These are phyloP conservation scores for Neofusicoccum sp. DNA, from an alignment of 2,329 filamentous ascomycete genomes.

Conservation along the genomic window DNA sequence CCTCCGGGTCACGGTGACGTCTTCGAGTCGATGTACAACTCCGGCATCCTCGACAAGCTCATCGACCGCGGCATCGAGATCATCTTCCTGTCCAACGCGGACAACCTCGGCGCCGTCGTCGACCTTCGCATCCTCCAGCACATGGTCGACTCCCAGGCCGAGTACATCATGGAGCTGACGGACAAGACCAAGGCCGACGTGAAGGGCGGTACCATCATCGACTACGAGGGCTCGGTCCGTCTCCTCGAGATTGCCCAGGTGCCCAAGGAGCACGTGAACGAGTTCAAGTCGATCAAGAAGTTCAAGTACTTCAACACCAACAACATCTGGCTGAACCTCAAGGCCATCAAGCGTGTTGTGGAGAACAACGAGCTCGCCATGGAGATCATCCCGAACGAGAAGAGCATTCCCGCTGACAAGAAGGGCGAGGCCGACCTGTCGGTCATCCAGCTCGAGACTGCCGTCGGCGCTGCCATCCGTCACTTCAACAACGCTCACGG, in stretches of 20 bases:
- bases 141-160: constrained; percentile 95
- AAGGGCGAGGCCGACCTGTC: constrained; percentile 98
- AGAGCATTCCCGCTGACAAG: constrained; percentile 97
- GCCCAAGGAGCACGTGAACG: constrained; percentile 98
- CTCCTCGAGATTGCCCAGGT: constrained; percentile 98
- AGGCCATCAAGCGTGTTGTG: constrained; percentile 96
- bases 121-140: constrained; percentile 98
- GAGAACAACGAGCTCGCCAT: constrained; percentile 98
- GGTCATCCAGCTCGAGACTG: constrained; percentile 97
- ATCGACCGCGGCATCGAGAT: constrained; percentile 94
- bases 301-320: constrained; percentile 99
- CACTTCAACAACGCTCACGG: constrained; percentile 99
- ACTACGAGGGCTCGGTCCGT: constrained; percentile 95
- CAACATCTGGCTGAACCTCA: constrained; percentile 99
- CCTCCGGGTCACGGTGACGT: constrained; percentile 98
- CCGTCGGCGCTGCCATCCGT: constrained; percentile 95
- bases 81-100: constrained; percentile 97
- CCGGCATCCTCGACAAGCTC: constrained; percentile 94
- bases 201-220: constrained; percentile 99
- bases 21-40: constrained; percentile 99
- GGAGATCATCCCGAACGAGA: constrained; percentile 99
- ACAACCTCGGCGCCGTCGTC: constrained; percentile 96
- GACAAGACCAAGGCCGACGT: constrained; percentile 99
- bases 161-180: constrained; percentile 99
- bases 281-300: constrained; percentile 99